Conservation (phyloP, 495 filamentous ascomycete species). For the Penicillium diatomitis region DNA sequence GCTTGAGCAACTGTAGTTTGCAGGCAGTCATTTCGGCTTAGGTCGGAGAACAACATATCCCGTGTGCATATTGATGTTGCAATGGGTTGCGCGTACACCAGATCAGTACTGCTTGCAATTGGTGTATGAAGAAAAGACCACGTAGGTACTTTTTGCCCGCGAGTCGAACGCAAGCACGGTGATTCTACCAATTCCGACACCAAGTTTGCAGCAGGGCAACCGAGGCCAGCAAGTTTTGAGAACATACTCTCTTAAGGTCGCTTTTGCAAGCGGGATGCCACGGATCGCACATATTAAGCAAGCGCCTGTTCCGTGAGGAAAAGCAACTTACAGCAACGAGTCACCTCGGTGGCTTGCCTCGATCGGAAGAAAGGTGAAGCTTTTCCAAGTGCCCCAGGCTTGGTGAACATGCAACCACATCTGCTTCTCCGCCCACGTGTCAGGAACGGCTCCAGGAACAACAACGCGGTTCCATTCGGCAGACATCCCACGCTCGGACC, state of each 20-base stretch:
- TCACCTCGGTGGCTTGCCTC: not conserved
- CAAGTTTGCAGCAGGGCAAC: not conserved
- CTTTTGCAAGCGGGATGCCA: not conserved
- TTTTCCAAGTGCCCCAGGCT: not conserved
- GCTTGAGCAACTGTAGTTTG: no score
- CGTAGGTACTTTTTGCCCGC: no score
- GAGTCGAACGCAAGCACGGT: no score
- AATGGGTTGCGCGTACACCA: no score
- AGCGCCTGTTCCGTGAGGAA: no score
- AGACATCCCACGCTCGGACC: conserved; percentile 1
- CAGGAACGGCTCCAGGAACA: not conserved
- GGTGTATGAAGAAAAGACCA: no score
- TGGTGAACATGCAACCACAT: not conserved
- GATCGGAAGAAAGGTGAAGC: not conserved
- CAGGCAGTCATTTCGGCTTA: no score
- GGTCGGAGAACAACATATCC: no score
- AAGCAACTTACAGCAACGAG: not conserved
- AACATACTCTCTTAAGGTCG: not conserved
- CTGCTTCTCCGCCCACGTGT: not conserved
- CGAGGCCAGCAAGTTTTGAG: not conserved
- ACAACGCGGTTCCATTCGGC: not conserved
- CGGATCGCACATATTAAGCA: not conserved
- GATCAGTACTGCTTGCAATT: no score
- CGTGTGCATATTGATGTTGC: no score
- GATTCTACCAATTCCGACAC: no score